A percentile compares a stretch with the other conserved stretches of the same genome.
These are phyloP conservation scores for Hypomyces perniciosus DNA, from an alignment of 2,329 filamentous ascomycete species.

Conservation along the genomic window DNA sequence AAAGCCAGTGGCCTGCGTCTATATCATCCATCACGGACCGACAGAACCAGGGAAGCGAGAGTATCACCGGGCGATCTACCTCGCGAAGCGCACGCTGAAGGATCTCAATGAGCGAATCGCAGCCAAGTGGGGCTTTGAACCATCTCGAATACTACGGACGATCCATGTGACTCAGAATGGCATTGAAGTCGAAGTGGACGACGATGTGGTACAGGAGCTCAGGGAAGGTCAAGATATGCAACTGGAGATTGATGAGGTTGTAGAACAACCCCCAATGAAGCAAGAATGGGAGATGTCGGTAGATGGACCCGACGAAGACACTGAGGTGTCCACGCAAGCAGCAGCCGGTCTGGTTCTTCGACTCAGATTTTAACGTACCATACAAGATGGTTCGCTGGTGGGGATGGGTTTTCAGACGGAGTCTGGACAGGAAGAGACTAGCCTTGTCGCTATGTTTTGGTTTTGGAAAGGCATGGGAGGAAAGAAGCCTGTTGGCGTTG, in stretches of 20 bases:
- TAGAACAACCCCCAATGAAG: conserved; percentile 35
- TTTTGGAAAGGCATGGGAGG: neutral
- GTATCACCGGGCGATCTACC: conserved; percentile 79
- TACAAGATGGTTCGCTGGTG: neutral
- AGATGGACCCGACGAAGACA: conserved; percentile 36
- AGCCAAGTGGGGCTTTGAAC: conserved; percentile 74
- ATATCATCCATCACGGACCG: conserved; percentile 56
- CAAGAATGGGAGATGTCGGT: conserved; percentile 58
- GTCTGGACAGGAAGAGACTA: too few relatives aligned
- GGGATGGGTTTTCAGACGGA: neutral
- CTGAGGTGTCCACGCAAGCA: conserved; percentile 15
- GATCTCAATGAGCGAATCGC: conserved; percentile 70
- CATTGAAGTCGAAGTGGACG: conserved; percentile 79
- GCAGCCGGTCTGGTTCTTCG: conserved; percentile 15
- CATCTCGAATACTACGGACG: conserved; percentile 62
- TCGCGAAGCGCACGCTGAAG: conserved; percentile 67
- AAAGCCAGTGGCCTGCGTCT: conserved; percentile 83
- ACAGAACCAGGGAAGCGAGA: conserved; percentile 47
- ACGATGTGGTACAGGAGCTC: conserved; percentile 78
- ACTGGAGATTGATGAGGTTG: conserved; percentile 55
- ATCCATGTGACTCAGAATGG: conserved; percentile 69
- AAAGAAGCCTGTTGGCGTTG: conserved; percentile 9
- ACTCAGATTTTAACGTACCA: conserved; percentile 13
- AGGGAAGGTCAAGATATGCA: conserved; percentile 90
- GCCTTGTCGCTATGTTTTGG: neutral